Evolutionary conservation across 2,329 filamentous ascomycete genomes (phyloP), one percentile per base, ranked within the genome.

Genomic region (Lizonia empirigonia): DNA sequence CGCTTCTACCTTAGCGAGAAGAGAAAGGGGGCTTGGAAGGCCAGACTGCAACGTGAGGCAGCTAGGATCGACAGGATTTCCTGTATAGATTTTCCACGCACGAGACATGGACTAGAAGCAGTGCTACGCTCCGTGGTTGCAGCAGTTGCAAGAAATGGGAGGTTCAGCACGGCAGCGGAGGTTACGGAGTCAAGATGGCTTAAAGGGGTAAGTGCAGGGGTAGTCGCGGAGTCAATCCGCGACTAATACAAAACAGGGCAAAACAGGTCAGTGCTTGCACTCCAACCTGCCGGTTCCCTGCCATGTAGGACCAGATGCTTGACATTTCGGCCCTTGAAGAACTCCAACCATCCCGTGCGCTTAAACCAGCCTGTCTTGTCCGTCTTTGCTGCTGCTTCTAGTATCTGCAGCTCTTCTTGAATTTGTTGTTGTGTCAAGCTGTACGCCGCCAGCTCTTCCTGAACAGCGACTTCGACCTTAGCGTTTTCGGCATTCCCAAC

Each of bases 211-310:
- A 39, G 23, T 39, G 36, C 23, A 39, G 22, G 36, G 36, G 36
- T 39, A 39, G 39, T 33, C 19, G 27, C 10, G 27, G n/a, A 42
- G 27, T 42, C 39, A 15, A 42, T 42, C 39, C 39, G 27, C 27
- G 27, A 42, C 39, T 33, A 33, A 29, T 39, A 39, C 23, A 27
- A 39, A 18, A 27, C 23, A 42, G 29, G 39, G 27, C 39, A 42
- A 42, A 24, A 32, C 19, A 33, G 39, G 26, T 42, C 27, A 29
- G 27, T 42, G 27, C 39, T 19, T 18, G 13, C 12, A 42, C 39
- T 42, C 39, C 39, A 42, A 42, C 27, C 24, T 42, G 29, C 33
- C 39, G 27, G 20, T 33, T 42, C 39, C 3, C 39, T 42, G 39
- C 39, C 39, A 33, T 42, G 19, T 42, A n/a, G 8, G 27, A 7